A percentile compares a stretch with the other conserved stretches of the same genome.
phyloP scores from a whole-genome alignment of 768 basidiomycete species.

The Collybia mongolica region DNA sequence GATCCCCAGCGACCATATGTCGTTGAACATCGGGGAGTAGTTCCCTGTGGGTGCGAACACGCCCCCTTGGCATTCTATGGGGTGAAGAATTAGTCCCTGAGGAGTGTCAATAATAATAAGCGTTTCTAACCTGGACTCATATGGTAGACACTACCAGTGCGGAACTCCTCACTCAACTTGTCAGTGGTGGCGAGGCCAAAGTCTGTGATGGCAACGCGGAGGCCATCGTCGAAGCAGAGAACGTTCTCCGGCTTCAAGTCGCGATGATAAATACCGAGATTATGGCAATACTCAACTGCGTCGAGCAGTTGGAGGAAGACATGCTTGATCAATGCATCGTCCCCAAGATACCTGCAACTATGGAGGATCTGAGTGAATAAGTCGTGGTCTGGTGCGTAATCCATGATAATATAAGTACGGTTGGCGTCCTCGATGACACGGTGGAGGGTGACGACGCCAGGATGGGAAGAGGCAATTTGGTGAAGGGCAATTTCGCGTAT shows the following conservation, averaged over 20 bases:
- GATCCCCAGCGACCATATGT: conserved; percentile 96
- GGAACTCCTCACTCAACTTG: conserved; percentile 81
- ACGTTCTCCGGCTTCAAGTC: conserved; percentile 98
- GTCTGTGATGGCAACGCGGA: conserved; percentile 85
- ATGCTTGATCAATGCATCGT: conserved; percentile 81
- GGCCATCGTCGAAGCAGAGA: conserved; percentile 79
- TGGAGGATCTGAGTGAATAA: conserved; percentile 89
- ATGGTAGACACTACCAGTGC: conserved; percentile 94
- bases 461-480: conserved; percentile 70
- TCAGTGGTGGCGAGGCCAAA: conserved; percentile 95
- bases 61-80: conserved; percentile 85
- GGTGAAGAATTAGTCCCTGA: conserved; percentile 13
- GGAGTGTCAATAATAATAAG: conserved; percentile 7
- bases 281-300: conserved; percentile 91
- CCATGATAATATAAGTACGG: conserved; percentile 90
- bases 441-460: conserved; percentile 85
- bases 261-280: conserved; percentile 90
- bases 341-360: conserved; percentile 76
- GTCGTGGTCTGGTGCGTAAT: conserved; percentile 89
- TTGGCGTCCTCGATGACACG: conserved; percentile 82
- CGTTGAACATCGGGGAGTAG: conserved; percentile 89
- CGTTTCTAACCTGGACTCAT: conserved; percentile 83
- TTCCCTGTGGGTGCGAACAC: conserved; percentile 59
- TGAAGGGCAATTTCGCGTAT: conserved; percentile 87
- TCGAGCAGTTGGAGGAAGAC: conserved; percentile 95